Evolutionary conservation across 192 early-diverging fungal species (phyloP).

Genomic region (Spizellomyces sp.): DNA sequence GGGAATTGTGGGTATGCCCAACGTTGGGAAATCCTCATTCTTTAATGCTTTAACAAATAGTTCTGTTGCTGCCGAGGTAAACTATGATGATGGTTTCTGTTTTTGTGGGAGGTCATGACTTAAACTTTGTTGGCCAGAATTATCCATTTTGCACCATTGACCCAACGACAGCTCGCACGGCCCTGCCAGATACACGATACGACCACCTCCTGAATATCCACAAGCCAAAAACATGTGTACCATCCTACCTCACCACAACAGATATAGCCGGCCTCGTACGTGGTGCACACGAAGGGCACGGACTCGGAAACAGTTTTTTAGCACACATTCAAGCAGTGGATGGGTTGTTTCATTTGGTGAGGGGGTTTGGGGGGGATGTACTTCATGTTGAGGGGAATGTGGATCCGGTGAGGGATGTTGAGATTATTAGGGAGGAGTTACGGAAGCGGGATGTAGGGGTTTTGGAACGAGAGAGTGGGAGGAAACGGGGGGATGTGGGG

Average conservation of each 20-base stretch:
- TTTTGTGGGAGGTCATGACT: too few relatives aligned
- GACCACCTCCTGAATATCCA: slow-evolving; percentile 73
- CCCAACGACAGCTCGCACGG: slow-evolving; percentile 83
- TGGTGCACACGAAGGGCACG: slow-evolving; percentile 56
- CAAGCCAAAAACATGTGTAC: slow-evolving; percentile 59
- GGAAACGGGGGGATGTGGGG: slow-evolving; percentile 65
- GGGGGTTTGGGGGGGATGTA: slow-evolving; percentile 67
- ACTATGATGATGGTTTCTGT: slow-evolving; percentile 66
- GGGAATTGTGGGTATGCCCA: slow-evolving; percentile 92
- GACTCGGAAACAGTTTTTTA: slow-evolving; percentile 91
- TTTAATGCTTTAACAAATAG: slow-evolving; percentile 52
- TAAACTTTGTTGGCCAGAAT: slow-evolving; percentile 57
- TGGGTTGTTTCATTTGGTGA: slow-evolving; percentile 57
- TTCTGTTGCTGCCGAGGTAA: slow-evolving; percentile 57
- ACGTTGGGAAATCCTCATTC: slow-evolving; percentile 72
- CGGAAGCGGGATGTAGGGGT: slow-evolving; percentile 91
- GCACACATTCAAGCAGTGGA: slow-evolving; percentile 76
- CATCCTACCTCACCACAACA: slow-evolving; percentile 87
- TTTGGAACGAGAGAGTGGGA: slow-evolving; percentile 67
- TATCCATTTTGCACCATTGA: slow-evolving; percentile 93
- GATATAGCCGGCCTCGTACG: slow-evolving; percentile 99
- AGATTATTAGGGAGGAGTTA: slow-evolving; percentile 95
- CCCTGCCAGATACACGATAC: slow-evolving; percentile 87
- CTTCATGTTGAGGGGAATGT: slow-evolving; percentile 69
- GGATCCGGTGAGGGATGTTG: slow-evolving; percentile 89